Evolutionary conservation across 768 basidiomycete species (phyloP).

Genomic region (Suillus alpinus): DNA sequence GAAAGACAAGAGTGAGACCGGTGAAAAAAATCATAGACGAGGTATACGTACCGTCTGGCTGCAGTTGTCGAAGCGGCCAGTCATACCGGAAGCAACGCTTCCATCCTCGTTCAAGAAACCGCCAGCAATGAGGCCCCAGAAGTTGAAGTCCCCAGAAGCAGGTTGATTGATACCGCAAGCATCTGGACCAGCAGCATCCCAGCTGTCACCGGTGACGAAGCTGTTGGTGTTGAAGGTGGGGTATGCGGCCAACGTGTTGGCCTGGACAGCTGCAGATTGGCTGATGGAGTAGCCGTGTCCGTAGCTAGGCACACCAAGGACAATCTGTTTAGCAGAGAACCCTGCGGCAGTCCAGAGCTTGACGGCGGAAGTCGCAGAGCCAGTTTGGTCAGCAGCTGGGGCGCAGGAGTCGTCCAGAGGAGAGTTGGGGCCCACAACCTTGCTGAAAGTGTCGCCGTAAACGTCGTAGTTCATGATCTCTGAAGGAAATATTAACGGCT

Average conservation of each 20-base stretch:
- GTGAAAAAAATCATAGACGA: not conserved
- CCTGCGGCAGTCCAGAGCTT: constrained; percentile 73
- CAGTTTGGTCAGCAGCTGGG: constrained; percentile 50
- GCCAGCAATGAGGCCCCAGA: constrained; percentile 56
- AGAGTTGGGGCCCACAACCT: constrained; percentile 74
- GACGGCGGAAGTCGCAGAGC: constrained; percentile 77
- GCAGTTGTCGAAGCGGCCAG: constrained; percentile 59
- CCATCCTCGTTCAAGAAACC: constrained; percentile 51
- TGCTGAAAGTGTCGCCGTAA: constrained; percentile 45
- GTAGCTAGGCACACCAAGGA: constrained; percentile 83
- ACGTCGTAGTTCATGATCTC: constrained; percentile 74
- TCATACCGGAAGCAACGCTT: constrained; percentile 51
- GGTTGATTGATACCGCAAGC: constrained; percentile 54
- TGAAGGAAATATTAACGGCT: constrained; percentile 31
- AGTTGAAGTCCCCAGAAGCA: constrained; percentile 59
- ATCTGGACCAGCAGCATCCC: constrained; percentile 52
- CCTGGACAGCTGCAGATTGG: constrained; percentile 21
- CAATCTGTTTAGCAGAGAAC: constrained; percentile 67
- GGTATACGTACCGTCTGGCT: constrained; percentile 62
- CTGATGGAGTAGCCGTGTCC: constrained; percentile 65
- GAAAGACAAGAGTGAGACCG: constrained; percentile 4
- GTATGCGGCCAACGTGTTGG: constrained; percentile 41
- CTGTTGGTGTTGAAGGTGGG: constrained; percentile 47
- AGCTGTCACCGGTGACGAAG: constrained; percentile 52
- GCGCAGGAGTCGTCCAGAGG: constrained; percentile 81